Evolutionary conservation across 2,329 filamentous ascomycete species (phyloP).

Genomic region (Alternaria triticina): DNA sequence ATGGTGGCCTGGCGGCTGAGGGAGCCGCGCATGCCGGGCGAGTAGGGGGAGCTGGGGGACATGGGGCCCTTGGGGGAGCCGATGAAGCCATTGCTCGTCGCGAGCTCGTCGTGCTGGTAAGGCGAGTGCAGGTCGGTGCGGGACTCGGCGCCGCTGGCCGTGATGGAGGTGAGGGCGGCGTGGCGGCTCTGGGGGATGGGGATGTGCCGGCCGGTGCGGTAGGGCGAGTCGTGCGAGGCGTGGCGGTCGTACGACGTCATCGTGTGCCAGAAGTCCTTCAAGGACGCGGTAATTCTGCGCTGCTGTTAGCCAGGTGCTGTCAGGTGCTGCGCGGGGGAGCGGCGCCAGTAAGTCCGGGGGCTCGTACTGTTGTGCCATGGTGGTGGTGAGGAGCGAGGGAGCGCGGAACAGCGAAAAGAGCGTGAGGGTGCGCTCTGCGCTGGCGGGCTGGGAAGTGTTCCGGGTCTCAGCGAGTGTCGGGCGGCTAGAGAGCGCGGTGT

Average conservation of each 20-base stretch:
- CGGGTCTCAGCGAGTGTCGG: slow-evolving; percentile 8
- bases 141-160: slow-evolving; percentile 85
- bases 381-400: slow-evolving; percentile 16
- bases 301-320: slow-evolving; percentile 30
- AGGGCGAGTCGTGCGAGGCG: slow-evolving; percentile 90
- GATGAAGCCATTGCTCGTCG: slow-evolving; percentile 64
- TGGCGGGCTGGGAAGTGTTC: slow-evolving; percentile 2
- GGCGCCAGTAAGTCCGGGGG: neutral
- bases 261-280: slow-evolving; percentile 93
- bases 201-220: slow-evolving; percentile 87
- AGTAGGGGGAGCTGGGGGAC: slow-evolving; percentile 76
- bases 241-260: slow-evolving; percentile 80
- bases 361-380: slow-evolving; percentile 47
- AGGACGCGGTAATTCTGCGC: slow-evolving; percentile 57
- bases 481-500: slow-evolving; percentile 1
- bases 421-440: slow-evolving; percentile 24
- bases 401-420: slow-evolving; percentile 20
- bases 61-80: slow-evolving; percentile 62
- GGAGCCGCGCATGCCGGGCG: slow-evolving; percentile 85
- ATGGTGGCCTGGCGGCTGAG: slow-evolving; percentile 70
- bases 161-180: slow-evolving; percentile 83
- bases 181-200: slow-evolving; percentile 83
- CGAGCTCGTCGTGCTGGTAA: slow-evolving; percentile 75
- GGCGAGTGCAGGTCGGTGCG: slow-evolving; percentile 80
- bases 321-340: neutral